Evolutionary conservation across 1,284 basidiomycete genomes (phyloP), one percentile per base, ranked within the genome.

Genomic region (Entoloma clypeatum): DNA sequence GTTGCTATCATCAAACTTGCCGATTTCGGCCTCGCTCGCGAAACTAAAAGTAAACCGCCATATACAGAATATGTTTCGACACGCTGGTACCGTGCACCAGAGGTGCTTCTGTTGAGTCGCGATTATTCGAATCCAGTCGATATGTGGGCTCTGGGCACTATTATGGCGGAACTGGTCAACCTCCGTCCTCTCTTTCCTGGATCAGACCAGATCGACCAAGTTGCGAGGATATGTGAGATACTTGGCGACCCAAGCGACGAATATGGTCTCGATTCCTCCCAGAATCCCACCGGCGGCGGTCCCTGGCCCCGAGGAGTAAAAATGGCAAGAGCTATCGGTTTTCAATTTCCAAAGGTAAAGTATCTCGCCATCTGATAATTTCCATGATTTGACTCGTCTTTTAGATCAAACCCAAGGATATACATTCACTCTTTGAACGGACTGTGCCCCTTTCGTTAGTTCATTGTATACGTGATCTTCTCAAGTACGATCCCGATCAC

Each of bases 31-130:
- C 79, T 99, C 26, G 96, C 96, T 4, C 72, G 95, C 43, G 93
- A 96, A 60, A 96, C 88, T 2, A 72, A 72, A 46, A 94, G 90
- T 55, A 70, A 75, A 43, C 94, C 96, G 0, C 96, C 96, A 0
- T 99, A 97, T 61, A 98, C 95, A 18, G 95, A 98, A 68, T 99
- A 99, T 59, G 96, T 99, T 18, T 92, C 93, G 19, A 99, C 96
- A 18, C 77, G 96, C 32, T 99, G 96, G 96, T 99, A 99, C 66
- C 89, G 96, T 45, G 96, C 96, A 0, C 96, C 96, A 10, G 96
- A 99, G 63, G 92, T 99, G 3, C 72, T 99, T 14, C 75, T 99
- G 26, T 77, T 92, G 44, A 91, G 92, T 54, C 77, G 82, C 43
- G 86, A 96, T 59, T 99, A 99, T 60, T 93, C 91, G 11, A 89